These are phyloP conservation scores for Ascodesmis nigricans DNA, from an alignment of 495 filamentous ascomycete species.

Conservation along the genomic window DNA sequence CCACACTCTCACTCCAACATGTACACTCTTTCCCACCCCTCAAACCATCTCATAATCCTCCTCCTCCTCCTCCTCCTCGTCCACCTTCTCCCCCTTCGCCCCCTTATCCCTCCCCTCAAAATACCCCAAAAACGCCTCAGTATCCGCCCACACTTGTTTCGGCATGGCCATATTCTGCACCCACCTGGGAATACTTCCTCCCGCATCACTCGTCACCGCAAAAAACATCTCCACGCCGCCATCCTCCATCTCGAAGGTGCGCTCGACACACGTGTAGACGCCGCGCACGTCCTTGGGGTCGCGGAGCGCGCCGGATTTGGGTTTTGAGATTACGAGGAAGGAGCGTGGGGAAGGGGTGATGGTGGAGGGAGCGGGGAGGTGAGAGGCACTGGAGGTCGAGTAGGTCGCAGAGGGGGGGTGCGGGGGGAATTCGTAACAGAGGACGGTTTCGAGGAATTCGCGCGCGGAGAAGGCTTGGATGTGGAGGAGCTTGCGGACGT, in stretches of 20 bases:
- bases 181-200: slow-evolving; percentile 19
- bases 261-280: slow-evolving; percentile 16
- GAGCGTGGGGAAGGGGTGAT: too few species aligned
- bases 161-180: slow-evolving; percentile 21
- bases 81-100: too few species aligned
- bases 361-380: too few species aligned
- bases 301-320: slow-evolving; percentile 7
- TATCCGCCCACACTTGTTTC: slow-evolving; percentile 15
- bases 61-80: too few species aligned
- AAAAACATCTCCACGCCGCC: slow-evolving; percentile 14
- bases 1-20: too few species aligned
- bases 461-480: slow-evolving; percentile 20
- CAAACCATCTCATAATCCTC: too few species aligned
- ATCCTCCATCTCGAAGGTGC: slow-evolving; percentile 11
- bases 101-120: too few species aligned
- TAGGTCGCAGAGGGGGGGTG: too few species aligned
- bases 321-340: slow-evolving; percentile 15
- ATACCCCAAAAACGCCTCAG: slow-evolving; percentile 14
- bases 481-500: slow-evolving; percentile 18
- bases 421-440: slow-evolving; percentile 14
- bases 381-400: too few species aligned
- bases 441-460: slow-evolving; percentile 14
- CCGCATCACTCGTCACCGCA: slow-evolving; percentile 14
- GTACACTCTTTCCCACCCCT: too few species aligned
- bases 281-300: slow-evolving; percentile 13